phyloP scores from a whole-genome alignment of 2,329 filamentous ascomycete species.

The Trichophyton verrucosum region DNA sequence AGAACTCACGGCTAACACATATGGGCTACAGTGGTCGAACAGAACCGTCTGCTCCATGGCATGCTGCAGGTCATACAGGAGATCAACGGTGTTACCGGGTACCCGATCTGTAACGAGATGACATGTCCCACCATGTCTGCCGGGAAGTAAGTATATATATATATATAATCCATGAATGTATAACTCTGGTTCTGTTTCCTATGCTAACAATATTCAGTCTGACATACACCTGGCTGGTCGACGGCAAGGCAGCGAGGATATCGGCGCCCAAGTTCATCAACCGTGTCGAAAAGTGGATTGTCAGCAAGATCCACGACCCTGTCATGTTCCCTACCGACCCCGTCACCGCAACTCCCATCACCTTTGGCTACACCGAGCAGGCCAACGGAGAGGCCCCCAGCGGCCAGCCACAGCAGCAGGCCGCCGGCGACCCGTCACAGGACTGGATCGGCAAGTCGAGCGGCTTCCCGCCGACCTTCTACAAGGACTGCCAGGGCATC shows the following conservation, averaged over 20 bases:
- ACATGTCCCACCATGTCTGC: slow-evolving; percentile 89
- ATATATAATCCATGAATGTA: neutral
- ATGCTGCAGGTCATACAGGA: slow-evolving; percentile 84
- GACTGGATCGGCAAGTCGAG: slow-evolving; percentile 83
- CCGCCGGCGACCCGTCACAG: slow-evolving; percentile 45
- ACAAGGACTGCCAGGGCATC: slow-evolving; percentile 81
- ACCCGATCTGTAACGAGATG: slow-evolving; percentile 68
- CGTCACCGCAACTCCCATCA: slow-evolving; percentile 46
- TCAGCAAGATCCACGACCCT: slow-evolving; percentile 83
- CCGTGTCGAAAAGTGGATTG: slow-evolving; percentile 93
- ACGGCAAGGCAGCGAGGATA: slow-evolving; percentile 76
- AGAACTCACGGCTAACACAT: too few relatives aligned
- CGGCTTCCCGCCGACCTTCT: slow-evolving; percentile 82
- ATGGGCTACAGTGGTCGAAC: slow-evolving; percentile 60
- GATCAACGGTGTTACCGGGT: slow-evolving; percentile 61
- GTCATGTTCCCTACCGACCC: slow-evolving; percentile 83
- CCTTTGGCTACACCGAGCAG: slow-evolving; percentile 25
- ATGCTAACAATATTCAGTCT: slow-evolving; percentile 44
- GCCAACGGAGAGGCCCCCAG: slow-evolving; percentile 38
- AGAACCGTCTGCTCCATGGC: slow-evolving; percentile 77
- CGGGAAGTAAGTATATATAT: slow-evolving; percentile 56
- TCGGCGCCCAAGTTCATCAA: slow-evolving; percentile 90
- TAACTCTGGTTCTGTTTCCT: neutral
- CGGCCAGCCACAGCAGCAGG: slow-evolving; percentile 20
- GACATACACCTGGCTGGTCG: slow-evolving; percentile 93